Base-by-base conservation (phyloP, 2,329 filamentous ascomycete genomes). In the Zarea fungicola region DNA sequence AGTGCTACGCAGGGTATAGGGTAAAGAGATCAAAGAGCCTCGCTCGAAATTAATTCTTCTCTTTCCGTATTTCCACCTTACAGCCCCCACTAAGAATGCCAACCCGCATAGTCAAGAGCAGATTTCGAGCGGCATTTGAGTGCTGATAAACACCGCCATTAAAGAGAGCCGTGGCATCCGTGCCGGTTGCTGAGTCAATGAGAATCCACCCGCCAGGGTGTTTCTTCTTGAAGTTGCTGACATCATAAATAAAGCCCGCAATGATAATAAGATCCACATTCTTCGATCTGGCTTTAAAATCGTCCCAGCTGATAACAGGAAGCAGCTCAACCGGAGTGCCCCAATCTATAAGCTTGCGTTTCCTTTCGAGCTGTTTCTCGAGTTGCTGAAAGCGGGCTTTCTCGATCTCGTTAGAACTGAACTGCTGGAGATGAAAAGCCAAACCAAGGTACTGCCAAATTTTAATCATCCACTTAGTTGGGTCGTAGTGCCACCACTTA, bases 31-130 rank as follows among this genome's bases (percentile, higher is more conserved):
- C n/a, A n/a, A n/a, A n/a, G n/a, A n/a, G n/a, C n/a, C n/a, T n/a
- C n/a, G n/a, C n/a, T n/a, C n/a, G n/a, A n/a, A n/a, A n/a, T n/a
- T n/a, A n/a, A n/a, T n/a, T n/a, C n/a, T n/a, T n/a, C n/a, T n/a
- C n/a, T n/a, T 93, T 93, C 89, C 89, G 95, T 69, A 93, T 90
- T 76, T 95, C 89, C 22, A 95, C 89, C 67, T 93, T 89, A 65
- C 87, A 89, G 36, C 89, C 89, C 55, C 89, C 89, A 45, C 87
- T 86, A 55, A 95, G 85, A 42, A 95, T 88, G 68, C 87, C 89
- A 13, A 93, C 84, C 58, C 89, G 80, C 87, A 93, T 93, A 57
- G 87, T 93, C 7, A 86, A 90, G 55, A 95, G 78, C 52, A 93
- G 70, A 72, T 95, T 95, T 77, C 95, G 89, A 28, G 89, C 89